These are phyloP conservation scores for Spinacia oleracea DNA, from an alignment of 179 eudicot species.

Conservation along the genomic window DNA sequence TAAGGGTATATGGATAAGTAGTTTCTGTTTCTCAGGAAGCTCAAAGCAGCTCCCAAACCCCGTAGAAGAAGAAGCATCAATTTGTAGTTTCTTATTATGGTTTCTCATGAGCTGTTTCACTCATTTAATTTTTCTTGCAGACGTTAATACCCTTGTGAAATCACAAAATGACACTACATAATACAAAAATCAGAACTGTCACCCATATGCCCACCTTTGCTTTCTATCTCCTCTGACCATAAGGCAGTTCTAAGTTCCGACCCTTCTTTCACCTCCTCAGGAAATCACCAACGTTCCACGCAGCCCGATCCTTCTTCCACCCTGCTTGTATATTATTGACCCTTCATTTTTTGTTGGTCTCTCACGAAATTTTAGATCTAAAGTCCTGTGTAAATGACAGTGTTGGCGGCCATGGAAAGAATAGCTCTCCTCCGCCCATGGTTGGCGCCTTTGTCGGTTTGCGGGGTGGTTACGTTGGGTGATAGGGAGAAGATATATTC, in stretches of 20 bases:
- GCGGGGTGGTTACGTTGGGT: background rate
- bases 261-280: background rate
- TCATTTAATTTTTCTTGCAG: background rate
- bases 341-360: background rate
- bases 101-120: background rate
- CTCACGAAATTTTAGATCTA: no score
- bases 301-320: no score
- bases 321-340: background rate
- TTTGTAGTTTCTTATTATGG: background rate
- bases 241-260: background rate
- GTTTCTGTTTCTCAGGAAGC: background rate
- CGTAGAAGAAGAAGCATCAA: background rate
- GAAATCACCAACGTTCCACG: background rate
- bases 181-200: no score
- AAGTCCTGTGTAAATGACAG: no score
- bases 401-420: no score
- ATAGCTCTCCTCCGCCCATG: background rate
- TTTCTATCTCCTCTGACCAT: background rate
- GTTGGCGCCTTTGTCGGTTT: no score
- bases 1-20: background rate
- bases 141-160: background rate
- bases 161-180: background rate
- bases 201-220: background rate
- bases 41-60: background rate
- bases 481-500: no score